A percentile compares a stretch with the other conserved stretches of the same genome.
phyloP scores from a whole-genome alignment of 345 rosid genomes.

The Camelina neglecta region DNA sequence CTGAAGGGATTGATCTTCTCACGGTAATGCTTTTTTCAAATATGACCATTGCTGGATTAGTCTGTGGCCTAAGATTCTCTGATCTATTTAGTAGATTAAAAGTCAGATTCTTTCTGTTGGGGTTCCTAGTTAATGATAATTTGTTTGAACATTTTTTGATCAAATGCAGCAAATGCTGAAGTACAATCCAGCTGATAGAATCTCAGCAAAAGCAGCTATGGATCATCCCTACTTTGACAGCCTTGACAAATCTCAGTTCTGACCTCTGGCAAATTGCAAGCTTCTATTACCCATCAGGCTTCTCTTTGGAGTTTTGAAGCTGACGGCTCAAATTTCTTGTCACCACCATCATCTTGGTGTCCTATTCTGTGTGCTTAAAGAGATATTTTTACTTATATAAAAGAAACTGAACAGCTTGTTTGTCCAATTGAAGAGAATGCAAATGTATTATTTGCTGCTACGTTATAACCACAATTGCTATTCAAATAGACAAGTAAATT shows the following conservation, averaged over 20 bases:
- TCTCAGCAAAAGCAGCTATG: constrained; percentile 81
- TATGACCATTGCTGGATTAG: not conserved
- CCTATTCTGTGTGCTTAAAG: not conserved
- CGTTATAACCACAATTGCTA: constrained; percentile 19
- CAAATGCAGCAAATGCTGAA: constrained; percentile 74
- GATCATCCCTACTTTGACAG: constrained; percentile 93
- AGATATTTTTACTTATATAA: not conserved
- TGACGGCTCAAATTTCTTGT: constrained; percentile 7
- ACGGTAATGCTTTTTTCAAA: constrained; percentile 52
- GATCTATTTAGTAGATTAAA: not conserved
- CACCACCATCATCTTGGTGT: constrained; percentile 34
- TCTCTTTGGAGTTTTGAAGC: constrained; percentile 14
- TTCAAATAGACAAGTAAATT: constrained; percentile 17
- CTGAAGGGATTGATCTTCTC: constrained; percentile 91
- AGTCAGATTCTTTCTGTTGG: not conserved
- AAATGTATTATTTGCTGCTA: constrained; percentile 18
- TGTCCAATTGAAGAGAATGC: constrained; percentile 16
- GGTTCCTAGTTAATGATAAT: constrained; percentile 1
- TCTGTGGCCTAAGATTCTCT: not conserved
- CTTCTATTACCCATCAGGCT: not conserved
- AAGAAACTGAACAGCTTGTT: not conserved
- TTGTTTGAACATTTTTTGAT: constrained; percentile 17
- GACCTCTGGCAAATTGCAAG: constrained; percentile 10
- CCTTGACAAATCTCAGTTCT: constrained; percentile 95
- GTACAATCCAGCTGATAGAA: constrained; percentile 86